Conservation (phyloP, 75 land plant genomes). For the Pseudotsuga menziesii region DNA sequence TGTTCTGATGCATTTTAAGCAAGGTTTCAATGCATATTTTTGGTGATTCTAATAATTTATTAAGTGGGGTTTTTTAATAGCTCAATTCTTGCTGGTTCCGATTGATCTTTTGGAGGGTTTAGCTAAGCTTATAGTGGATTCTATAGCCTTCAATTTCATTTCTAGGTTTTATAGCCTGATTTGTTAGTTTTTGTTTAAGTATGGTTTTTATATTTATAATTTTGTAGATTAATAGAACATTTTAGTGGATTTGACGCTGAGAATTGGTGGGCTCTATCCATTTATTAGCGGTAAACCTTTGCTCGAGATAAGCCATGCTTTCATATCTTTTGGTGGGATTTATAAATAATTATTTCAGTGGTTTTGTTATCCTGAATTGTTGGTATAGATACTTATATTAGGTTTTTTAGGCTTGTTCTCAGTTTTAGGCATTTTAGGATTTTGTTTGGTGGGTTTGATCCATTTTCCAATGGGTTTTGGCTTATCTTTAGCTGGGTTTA, state of each 20-base stretch:
- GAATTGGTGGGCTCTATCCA: neutral
- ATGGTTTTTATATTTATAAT: neutral
- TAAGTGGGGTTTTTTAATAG: neutral
- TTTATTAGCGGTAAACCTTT: neutral
- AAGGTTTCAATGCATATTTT: neutral
- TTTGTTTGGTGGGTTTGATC: neutral
- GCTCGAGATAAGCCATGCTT: neutral
- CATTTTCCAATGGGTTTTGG: neutral
- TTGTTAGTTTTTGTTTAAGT: neutral
- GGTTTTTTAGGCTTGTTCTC: neutral
- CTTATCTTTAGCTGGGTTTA: neutral
- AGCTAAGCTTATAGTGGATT: neutral
- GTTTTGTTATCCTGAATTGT: neutral
- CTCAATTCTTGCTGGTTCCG: neutral
- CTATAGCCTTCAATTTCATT: neutral
- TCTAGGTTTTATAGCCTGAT: neutral
- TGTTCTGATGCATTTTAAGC: neutral
- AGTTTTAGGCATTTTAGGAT: neutral
- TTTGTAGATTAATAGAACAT: neutral
- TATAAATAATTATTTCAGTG: neutral
- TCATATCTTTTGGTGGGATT: neutral
- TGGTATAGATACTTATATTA: neutral
- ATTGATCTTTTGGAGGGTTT: neutral
- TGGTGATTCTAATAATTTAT: too few relatives aligned
- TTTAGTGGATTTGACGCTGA: neutral